Evolutionary conservation across 129 eudicot species (phyloP).

Genomic region (Sambucus nigra): DNA sequence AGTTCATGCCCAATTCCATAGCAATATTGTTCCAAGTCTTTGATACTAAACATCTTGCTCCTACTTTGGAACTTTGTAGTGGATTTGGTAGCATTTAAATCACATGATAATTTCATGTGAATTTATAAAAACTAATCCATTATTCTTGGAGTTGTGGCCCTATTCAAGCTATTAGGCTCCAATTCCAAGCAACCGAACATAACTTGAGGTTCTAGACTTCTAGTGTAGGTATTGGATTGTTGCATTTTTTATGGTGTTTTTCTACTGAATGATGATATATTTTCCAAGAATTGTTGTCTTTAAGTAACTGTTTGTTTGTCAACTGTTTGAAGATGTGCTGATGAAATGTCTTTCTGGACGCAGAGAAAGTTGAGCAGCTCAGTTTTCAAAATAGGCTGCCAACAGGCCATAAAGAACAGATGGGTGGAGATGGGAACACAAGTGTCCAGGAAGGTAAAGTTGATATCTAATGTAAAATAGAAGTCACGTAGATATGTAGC

Average conservation of each 20-base stretch:
- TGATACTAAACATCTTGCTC: background rate
- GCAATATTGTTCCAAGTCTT: background rate
- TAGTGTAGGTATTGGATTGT: background rate
- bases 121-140: background rate
- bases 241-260: background rate
- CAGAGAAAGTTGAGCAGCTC: conserved; percentile 66
- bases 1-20: background rate
- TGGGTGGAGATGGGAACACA: conserved; percentile 77
- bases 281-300: background rate
- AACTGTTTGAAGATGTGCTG: conserved; percentile 9
- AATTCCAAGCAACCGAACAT: background rate
- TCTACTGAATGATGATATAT: background rate
- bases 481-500: background rate
- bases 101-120: background rate
- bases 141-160: background rate
- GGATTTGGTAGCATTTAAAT: background rate
- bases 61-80: background rate
- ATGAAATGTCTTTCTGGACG: conserved; percentile 18
- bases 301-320: background rate
- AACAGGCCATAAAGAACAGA: conserved; percentile 70
- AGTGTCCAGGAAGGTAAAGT: conserved; percentile 68
- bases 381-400: conserved; percentile 47
- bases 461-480: conserved; percentile 1
- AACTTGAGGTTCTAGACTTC: background rate
- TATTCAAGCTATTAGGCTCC: background rate